Evolutionary conservation across 2,329 filamentous ascomycete species (phyloP).

Genomic region (Nigrograna mackinnonii): DNA sequence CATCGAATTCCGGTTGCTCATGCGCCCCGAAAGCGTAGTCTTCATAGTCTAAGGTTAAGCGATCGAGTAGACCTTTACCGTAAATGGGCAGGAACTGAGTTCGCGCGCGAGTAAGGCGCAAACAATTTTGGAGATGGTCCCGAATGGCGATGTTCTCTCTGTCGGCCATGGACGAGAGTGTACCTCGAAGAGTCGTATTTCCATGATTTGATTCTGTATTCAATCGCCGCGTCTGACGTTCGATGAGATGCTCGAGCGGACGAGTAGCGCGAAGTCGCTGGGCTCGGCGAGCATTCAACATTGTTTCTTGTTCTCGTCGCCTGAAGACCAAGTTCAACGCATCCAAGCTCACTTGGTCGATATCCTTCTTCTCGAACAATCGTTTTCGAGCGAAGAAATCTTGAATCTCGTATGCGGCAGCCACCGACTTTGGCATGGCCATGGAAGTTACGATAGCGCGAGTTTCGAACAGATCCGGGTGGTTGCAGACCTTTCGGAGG

Average conservation of each 20-base stretch:
- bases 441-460: slow-evolving; percentile 96
- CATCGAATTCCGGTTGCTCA: slow-evolving; percentile 23
- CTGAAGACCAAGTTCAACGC: slow-evolving; percentile 81
- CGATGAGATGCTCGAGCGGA: slow-evolving; percentile 70
- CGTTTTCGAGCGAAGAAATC: slow-evolving; percentile 71
- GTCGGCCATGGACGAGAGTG: slow-evolving; percentile 70
- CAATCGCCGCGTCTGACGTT: slow-evolving; percentile 65
- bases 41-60: slow-evolving; percentile 63
- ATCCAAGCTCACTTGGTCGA: slow-evolving; percentile 69
- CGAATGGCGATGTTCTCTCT: slow-evolving; percentile 66
- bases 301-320: slow-evolving; percentile 63
- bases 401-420: slow-evolving; percentile 73
- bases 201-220: slow-evolving; percentile 51
- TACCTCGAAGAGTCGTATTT: slow-evolving; percentile 66
- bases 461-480: slow-evolving; percentile 95
- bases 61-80: slow-evolving; percentile 75
- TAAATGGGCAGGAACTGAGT: slow-evolving; percentile 82
- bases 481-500: slow-evolving; percentile 95
- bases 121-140: slow-evolving; percentile 77
- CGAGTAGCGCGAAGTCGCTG: slow-evolving; percentile 65
- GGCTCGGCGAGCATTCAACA: slow-evolving; percentile 52
- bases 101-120: slow-evolving; percentile 79
- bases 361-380: slow-evolving; percentile 64
- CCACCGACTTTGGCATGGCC: slow-evolving; percentile 80
- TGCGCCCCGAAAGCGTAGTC: slow-evolving; percentile 35